These are phyloP conservation scores for Penicillium nordicum DNA, from an alignment of 2,329 filamentous ascomycete genomes.

Conservation along the genomic window DNA sequence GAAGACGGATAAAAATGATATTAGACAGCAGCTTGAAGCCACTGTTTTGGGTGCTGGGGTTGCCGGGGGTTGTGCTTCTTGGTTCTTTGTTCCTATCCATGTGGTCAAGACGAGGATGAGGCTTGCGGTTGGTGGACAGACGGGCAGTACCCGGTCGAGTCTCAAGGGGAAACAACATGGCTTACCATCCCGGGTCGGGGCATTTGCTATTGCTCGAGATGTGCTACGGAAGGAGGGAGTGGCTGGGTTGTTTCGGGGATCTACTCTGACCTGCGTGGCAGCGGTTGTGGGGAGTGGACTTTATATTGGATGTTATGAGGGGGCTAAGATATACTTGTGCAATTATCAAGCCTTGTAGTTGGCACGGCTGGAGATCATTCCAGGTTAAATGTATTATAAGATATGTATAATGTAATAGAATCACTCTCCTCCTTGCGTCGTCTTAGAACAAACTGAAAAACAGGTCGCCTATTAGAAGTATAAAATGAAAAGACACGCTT, in stretches of 20 bases:
- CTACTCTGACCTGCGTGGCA: constrained; percentile 6
- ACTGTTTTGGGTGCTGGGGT: constrained; percentile 5
- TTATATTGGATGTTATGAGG: constrained; percentile 13
- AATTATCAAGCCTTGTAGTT: not conserved
- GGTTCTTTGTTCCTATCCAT: constrained; percentile 11
- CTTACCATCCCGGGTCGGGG: not conserved
- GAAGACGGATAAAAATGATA: not conserved
- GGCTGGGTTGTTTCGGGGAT: constrained; percentile 11
- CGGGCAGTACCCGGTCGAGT: not conserved
- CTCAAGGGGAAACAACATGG: not conserved
- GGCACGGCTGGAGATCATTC: not conserved
- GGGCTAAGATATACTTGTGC: constrained; percentile 24
- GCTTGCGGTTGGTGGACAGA: constrained; percentile 5
- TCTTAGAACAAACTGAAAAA: not conserved
- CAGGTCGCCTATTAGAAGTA: not conserved
- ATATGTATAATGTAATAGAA: not conserved
- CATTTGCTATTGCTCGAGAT: not conserved
- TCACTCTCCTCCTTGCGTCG: not conserved
- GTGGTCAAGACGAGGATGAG: constrained; percentile 13
- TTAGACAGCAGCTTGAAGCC: not conserved
- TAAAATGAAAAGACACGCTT: not conserved
- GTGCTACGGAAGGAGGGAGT: constrained; percentile 6
- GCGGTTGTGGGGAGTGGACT: constrained; percentile 7
- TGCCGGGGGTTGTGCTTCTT: constrained; percentile 8
- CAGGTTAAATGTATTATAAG: not conserved